Conservation (phyloP, 2,329 filamentous ascomycete species). For the Cordyceps farinosa region DNA sequence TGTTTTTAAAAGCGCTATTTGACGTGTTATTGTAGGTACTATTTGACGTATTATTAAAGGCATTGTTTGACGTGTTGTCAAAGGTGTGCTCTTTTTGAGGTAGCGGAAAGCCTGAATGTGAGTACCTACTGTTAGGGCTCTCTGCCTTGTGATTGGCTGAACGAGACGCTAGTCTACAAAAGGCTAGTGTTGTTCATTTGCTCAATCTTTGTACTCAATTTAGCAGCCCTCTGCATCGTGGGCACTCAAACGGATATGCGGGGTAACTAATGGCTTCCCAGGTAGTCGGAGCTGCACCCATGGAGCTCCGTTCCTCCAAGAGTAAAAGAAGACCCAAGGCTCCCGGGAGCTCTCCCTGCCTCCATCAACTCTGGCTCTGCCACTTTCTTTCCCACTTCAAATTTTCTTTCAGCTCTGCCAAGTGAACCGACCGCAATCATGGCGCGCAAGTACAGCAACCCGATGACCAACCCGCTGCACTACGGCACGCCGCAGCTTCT, state of each 20-base stretch:
- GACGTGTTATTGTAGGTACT: too few species aligned
- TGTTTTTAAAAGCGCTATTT: too few species aligned
- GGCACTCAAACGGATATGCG: conserved; percentile 12
- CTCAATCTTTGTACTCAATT: too few species aligned
- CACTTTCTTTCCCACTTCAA: neutral
- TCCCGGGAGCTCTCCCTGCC: neutral
- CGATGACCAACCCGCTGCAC: conserved; percentile 19
- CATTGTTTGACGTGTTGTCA: too few species aligned
- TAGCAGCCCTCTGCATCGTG: neutral
- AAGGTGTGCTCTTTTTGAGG: too few species aligned
- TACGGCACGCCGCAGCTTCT: conserved; percentile 16
- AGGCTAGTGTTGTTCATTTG: neutral
- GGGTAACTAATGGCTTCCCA: conserved; percentile 8
- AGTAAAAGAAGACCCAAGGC: neutral
- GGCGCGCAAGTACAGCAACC: conserved; percentile 17
- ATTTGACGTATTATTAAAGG: too few species aligned
- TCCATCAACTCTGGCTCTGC: neutral
- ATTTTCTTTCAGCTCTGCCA: neutral
- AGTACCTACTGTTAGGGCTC: too few species aligned
- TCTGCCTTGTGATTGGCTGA: too few species aligned
- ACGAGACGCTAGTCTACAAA: too few species aligned
- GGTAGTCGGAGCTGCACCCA: neutral
- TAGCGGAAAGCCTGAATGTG: too few species aligned
- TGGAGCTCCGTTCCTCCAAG: neutral
- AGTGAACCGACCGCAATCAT: neutral